These are phyloP conservation scores for Phytopythium montanum DNA, from an alignment of 352 stramenopile species.

Conservation along the genomic window DNA sequence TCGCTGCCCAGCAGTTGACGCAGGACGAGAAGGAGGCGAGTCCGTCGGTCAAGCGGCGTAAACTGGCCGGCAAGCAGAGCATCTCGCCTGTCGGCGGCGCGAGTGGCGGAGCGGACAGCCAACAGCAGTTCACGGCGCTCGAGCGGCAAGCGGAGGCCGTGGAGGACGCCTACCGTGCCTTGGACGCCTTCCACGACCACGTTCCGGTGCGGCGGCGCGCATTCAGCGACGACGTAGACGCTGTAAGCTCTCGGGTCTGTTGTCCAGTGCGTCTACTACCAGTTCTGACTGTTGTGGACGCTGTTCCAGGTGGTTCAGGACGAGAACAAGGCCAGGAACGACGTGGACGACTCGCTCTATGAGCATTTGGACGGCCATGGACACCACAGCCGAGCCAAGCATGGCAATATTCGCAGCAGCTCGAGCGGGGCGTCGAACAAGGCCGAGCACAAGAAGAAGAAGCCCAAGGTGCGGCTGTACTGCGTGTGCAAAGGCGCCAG, in stretches of 20 bases:
- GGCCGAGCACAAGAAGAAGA: slow-evolving; percentile 34
- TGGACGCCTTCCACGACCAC: background rate
- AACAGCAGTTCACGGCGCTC: background rate
- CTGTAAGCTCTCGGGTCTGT: background rate
- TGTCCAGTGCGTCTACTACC: background rate
- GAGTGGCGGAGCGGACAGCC: background rate
- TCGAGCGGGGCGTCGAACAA: background rate
- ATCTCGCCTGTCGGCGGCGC: background rate
- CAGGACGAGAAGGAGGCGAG: slow-evolving; percentile 14
- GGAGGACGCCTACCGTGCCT: background rate
- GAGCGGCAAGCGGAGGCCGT: background rate
- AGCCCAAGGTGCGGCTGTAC: slow-evolving; percentile 66
- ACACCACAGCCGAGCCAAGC: slow-evolving; percentile 1
- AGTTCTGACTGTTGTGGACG: background rate
- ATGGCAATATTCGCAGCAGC: background rate
- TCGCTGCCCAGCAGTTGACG: slow-evolving; percentile 16
- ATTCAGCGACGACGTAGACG: background rate
- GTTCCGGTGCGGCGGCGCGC: background rate
- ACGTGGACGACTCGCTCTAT: slow-evolving; percentile 3
- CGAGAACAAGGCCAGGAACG: slow-evolving; percentile 5
- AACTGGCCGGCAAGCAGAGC: background rate
- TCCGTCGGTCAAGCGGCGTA: slow-evolving; percentile 9
- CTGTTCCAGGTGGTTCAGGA: background rate
- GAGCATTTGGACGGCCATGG: slow-evolving; percentile 11
- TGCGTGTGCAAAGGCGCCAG: slow-evolving; percentile 73